Conservation (phyloP, 1,284 basidiomycete genomes). For the Pseudozyma sp. region DNA sequence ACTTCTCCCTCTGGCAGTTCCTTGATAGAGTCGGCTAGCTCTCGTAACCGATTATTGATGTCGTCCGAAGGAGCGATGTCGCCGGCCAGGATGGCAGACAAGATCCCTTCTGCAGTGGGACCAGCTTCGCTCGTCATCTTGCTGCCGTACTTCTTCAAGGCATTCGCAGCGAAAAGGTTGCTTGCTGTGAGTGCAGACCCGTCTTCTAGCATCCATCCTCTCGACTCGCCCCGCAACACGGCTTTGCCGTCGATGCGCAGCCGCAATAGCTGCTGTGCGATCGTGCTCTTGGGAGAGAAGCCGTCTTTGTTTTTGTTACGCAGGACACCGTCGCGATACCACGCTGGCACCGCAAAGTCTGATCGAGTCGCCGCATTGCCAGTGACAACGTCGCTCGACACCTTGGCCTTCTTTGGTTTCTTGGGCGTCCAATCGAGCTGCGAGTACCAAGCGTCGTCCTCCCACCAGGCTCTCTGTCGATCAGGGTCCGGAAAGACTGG, state of each 20-base stretch:
- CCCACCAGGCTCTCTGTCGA: slow-evolving; percentile 72
- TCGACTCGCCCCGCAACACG: slow-evolving; percentile 24
- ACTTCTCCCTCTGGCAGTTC: slow-evolving; percentile 15
- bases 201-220: slow-evolving; percentile 41
- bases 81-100: slow-evolving; percentile 31
- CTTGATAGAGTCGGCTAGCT: slow-evolving; percentile 40
- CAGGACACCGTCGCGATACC: slow-evolving; percentile 58
- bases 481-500: slow-evolving; percentile 41
- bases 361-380: slow-evolving; percentile 9
- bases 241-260: slow-evolving; percentile 46
- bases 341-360: slow-evolving; percentile 45
- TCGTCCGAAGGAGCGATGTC: slow-evolving; percentile 19
- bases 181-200: slow-evolving; percentile 33
- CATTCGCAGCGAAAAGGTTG: slow-evolving; percentile 40
- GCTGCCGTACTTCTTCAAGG: slow-evolving; percentile 37
- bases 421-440: slow-evolving; percentile 98
- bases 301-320: slow-evolving; percentile 42
- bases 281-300: slow-evolving; percentile 26
- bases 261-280: slow-evolving; percentile 52
- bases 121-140: slow-evolving; percentile 40
- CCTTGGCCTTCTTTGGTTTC: slow-evolving; percentile 73
- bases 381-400: slow-evolving; percentile 5
- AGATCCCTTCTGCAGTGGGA: slow-evolving; percentile 22
- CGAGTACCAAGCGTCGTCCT: slow-evolving; percentile 83
- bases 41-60: slow-evolving; percentile 16